Percentiles rank a stretch among this genome's conserved stretches.
Evolutionary conservation across 768 basidiomycete genomes (phyloP).

Genomic region (Psilocybe sp.): DNA sequence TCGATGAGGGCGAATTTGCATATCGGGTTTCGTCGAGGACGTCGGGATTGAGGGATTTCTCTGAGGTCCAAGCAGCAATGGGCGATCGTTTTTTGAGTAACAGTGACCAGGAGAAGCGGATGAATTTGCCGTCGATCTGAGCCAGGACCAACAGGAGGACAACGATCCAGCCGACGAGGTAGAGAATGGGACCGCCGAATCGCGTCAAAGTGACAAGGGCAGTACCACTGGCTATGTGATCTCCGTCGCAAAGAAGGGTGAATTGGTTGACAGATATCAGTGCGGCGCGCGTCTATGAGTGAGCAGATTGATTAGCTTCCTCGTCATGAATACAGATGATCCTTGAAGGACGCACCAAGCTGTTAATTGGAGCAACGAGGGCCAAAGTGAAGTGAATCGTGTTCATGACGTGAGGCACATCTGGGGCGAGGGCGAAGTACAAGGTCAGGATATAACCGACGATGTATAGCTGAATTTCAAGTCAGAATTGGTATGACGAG

Average conservation of each 20-base stretch:
- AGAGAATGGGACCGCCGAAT: constrained; percentile 75
- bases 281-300: constrained; percentile 54
- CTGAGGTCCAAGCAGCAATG: background rate
- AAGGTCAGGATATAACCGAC: constrained; percentile 15
- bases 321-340: background rate
- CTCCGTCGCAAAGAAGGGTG: constrained; percentile 65
- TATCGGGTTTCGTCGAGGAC: constrained; percentile 31
- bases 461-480: constrained; percentile 12
- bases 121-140: constrained; percentile 67
- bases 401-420: constrained; percentile 10
- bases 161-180: constrained; percentile 60
- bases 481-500: constrained; percentile 62
- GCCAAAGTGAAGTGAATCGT: constrained; percentile 16
- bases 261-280: constrained; percentile 78
- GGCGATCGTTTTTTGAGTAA: constrained; percentile 11
- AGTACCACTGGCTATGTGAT: constrained; percentile 39
- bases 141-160: constrained; percentile 62
- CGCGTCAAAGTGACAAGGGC: constrained; percentile 52
- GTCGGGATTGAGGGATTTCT: background rate
- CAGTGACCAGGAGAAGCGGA: constrained; percentile 37
- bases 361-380: constrained; percentile 18
- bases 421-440: constrained; percentile 10
- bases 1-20: constrained; percentile 36
- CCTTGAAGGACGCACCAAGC: constrained; percentile 10
- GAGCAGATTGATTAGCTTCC: background rate